Evolutionary conservation across 495 filamentous ascomycete species (phyloP), one percentile per base, ranked within the genome.

Genomic region (Neurospora sp.): DNA sequence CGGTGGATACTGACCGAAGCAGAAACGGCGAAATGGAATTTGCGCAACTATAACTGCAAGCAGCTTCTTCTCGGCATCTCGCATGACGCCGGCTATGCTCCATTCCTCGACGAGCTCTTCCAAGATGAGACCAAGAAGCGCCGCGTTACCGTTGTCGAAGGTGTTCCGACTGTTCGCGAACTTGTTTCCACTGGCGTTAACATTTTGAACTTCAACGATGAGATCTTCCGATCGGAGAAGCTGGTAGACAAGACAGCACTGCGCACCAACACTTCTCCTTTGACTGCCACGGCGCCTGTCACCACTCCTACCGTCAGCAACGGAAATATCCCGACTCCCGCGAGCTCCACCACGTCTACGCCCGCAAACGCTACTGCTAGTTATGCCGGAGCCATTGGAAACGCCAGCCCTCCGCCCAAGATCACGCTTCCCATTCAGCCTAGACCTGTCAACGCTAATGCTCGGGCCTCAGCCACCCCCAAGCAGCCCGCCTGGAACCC

Each of bases 31-130:
- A 77, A 80, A 68, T 87, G 83, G 80, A 84, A 89, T 82, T 75
- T 93, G 87, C 84, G 89, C 88, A 87, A 94, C 76, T 87, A 85
- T 77, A 92, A 93, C 79, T 96, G 93, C 81, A 91, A 91, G 75
- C 92, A 94, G 73, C 89, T 96, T 53, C 82, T 94, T 68, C 83
- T 97, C 61, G 94, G 93, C 14, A 90, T 93, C 73, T 91, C 91
- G 27, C 90, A 93, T 73, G 91, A 94, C 79, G 87, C 88, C 71
- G 87, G 89, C 41, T 96, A 94, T 79, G 88, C 87, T 35, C 85
- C 88, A 2, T 86, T 91, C 71, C 81, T 97, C n/a, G 89, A 90
- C 75, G 85, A 93, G 73, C 84, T 90, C 47, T 80, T 88, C 69
- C 82, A 82, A 53, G 87, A 90, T 69, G 81, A 82, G 4, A 79